Base-by-base conservation (phyloP, 441 rosid species). In the Geranium incanum region DNA sequence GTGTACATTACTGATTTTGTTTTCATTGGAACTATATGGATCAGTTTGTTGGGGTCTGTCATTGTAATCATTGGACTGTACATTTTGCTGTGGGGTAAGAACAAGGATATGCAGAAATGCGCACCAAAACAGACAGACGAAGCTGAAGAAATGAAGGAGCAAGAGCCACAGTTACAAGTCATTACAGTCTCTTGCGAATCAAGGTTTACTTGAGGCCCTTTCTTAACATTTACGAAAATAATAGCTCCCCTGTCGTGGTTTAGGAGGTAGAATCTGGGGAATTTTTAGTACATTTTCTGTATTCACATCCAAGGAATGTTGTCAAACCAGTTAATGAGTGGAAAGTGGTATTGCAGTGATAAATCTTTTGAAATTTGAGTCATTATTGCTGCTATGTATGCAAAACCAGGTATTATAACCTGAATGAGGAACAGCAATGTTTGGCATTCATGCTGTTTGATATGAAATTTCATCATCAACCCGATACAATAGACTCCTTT, bases 81-180 rank as follows among this genome's bases (percentile, higher is more conserved):
- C 77, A 71, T 77, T 64, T 85, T 89, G 13, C 86, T 89, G 45
- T 89, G 92, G 95, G 95, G 86, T 4, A 89, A 88, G 81, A 80
- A 79, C 66, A 74, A 69, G 68, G 92, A 88, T 70, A 62, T 78
- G 81, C 77, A 78, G 76, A 83, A 85, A 36, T 69, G 28, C 19
- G 79, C 74, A 36, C 71, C 83, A 5, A 82, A 72, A 74, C 77
- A 78, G 68, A 71, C 71, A 65, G 71, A 52, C n/a, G 74, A 78
- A 71, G 77, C 74, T 60, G 81, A 76, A 55, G 79, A 80, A 45
- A 66, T 52, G 21, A 78, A 81, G 67, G 82, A 74, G 60, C 84
- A 80, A 68, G 89, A 83, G 13, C 78, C 78, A 13, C 82, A 77
- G 38, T 69, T 67, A 43, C 82, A 74, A 38, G 76, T 68, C 55